Percentiles rank a stretch among this genome's conserved stretches.
Conservation (phyloP, 2,329 filamentous ascomycete species). For the Penicillium janthinellum region DNA sequence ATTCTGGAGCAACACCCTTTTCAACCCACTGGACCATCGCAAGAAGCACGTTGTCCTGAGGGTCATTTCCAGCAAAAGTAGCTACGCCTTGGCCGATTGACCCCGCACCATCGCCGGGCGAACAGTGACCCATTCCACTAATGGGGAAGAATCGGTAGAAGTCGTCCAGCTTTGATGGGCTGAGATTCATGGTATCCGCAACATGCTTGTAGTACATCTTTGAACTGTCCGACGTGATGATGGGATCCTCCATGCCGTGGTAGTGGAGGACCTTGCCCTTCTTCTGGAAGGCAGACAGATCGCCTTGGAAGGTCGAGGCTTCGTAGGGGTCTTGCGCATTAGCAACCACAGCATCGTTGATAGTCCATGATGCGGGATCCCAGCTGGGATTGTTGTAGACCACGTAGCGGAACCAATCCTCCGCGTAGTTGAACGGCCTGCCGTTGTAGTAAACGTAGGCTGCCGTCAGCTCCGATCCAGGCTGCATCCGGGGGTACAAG, state of each 20-base stretch:
- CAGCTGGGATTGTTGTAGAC: constrained; percentile 36
- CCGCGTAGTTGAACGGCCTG: constrained; percentile 8
- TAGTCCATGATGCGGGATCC: constrained; percentile 19
- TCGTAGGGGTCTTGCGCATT: constrained; percentile 37
- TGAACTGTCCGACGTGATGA: constrained; percentile 54
- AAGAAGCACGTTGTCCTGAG: constrained; percentile 50
- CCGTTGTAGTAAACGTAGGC: constrained; percentile 12
- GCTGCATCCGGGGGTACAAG: constrained; percentile 21
- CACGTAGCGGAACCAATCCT: constrained; percentile 26
- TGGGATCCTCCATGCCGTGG: constrained; percentile 45
- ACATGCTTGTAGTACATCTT: constrained; percentile 55
- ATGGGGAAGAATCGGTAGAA: constrained; percentile 53
- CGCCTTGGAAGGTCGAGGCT: constrained; percentile 25
- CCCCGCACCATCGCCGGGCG: constrained; percentile 41
- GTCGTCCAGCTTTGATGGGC: constrained; percentile 33
- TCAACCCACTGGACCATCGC: constrained; percentile 55
- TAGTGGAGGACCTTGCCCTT: constrained; percentile 39
- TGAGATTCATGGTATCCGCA: constrained; percentile 34
- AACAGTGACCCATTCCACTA: constrained; percentile 56
- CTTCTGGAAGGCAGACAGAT: constrained; percentile 47
- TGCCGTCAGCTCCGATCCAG: constrained; percentile 8
- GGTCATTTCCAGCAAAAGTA: constrained; percentile 18
- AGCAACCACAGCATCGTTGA: constrained; percentile 13
- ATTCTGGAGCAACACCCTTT: constrained; percentile 39
- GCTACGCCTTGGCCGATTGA: constrained; percentile 37